These are phyloP conservation scores for Noccaea caerulescens DNA, from an alignment of 345 rosid genomes.

Conservation along the genomic window DNA sequence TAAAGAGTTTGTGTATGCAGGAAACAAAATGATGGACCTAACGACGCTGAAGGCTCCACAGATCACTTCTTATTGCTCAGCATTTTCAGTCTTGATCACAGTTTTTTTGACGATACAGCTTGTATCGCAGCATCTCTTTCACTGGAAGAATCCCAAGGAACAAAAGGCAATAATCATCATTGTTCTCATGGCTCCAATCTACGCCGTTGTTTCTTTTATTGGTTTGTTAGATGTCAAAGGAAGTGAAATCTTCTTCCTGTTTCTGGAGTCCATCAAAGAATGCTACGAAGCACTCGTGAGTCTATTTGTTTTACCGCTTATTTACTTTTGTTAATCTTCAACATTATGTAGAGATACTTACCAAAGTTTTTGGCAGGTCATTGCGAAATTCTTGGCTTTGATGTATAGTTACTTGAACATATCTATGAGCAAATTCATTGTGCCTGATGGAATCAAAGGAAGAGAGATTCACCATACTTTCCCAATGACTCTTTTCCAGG, in stretches of 20 bases:
- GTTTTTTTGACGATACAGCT: conserved; percentile 83
- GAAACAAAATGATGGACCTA: conserved; percentile 58
- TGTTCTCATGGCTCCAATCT: conserved; percentile 92
- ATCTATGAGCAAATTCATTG: conserved; percentile 77
- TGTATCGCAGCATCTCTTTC: conserved; percentile 76
- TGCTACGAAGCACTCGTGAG: conserved; percentile 96
- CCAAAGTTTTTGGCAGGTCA: conserved; percentile 55
- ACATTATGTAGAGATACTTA: background rate
- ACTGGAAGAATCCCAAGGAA: conserved; percentile 96
- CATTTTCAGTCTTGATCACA: conserved; percentile 60
- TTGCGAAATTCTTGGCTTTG: conserved; percentile 92
- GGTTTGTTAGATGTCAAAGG: conserved; percentile 81
- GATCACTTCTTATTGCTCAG: conserved; percentile 68
- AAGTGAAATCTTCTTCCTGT: conserved; percentile 76
- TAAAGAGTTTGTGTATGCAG: background rate
- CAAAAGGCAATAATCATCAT: conserved; percentile 89
- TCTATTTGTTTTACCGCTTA: background rate
- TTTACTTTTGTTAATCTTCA: conserved; percentile 25
- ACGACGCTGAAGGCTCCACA: conserved; percentile 58
- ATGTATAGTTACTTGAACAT: conserved; percentile 89
- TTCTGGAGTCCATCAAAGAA: conserved; percentile 86
- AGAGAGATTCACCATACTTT: conserved; percentile 91
- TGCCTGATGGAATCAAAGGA: conserved; percentile 91
- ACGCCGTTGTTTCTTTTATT: conserved; percentile 69
- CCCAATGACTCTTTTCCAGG: conserved; percentile 98